Conservation (phyloP, 1,284 basidiomycete genomes). For the Wallemia hederae region DNA sequence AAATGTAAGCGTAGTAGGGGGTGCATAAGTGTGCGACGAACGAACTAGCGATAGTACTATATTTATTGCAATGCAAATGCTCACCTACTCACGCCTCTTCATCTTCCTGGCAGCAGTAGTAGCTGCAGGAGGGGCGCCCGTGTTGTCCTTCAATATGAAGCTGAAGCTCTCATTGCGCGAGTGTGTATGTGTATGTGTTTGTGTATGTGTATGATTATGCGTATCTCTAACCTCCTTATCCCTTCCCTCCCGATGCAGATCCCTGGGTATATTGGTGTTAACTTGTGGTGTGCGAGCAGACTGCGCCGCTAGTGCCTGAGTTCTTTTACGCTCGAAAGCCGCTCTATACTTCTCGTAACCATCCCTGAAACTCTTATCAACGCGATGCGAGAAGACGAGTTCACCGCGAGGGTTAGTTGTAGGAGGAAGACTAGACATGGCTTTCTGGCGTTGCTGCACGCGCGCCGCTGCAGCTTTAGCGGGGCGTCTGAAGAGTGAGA, state of each 20-base stretch:
- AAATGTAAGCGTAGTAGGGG: no score
- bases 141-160: neutral
- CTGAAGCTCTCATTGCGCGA: neutral
- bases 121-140: no score
- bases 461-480: constrained; percentile 23
- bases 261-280: neutral
- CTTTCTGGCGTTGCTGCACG: constrained; percentile 10
- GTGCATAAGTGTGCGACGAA: no score
- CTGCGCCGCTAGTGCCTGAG: neutral
- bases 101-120: no score
- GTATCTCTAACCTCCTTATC: no score
- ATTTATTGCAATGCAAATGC: no score
- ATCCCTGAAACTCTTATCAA: constrained; percentile 54
- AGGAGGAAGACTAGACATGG: constrained; percentile 60
- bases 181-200: neutral
- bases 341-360: constrained; percentile 73
- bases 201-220: neutral
- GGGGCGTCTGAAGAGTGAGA: constrained; percentile 32
- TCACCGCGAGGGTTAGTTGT: constrained; percentile 73
- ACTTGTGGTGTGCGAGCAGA: neutral
- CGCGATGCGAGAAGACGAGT: constrained; percentile 72
- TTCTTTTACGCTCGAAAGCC: constrained; percentile 53
- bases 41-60: no score
- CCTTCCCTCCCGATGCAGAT: no score
- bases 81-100: no score